Evolutionary conservation across 768 basidiomycete species (phyloP), one percentile per base, ranked within the genome.

Genomic region (Auricularia cornea): DNA sequence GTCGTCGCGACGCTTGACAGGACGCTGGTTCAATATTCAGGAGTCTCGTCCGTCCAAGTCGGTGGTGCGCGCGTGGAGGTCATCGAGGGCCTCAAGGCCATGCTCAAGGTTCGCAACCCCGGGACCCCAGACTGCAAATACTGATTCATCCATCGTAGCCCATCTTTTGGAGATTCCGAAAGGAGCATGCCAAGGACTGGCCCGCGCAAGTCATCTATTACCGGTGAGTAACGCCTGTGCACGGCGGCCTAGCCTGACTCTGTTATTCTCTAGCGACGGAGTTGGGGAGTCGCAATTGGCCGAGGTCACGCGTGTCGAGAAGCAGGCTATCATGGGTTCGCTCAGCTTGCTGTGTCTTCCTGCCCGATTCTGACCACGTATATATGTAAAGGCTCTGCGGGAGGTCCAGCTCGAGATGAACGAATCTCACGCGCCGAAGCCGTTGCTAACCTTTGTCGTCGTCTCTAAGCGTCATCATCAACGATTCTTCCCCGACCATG

Each of bases 381-480:
- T n/a, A n/a, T n/a, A n/a, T n/a, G n/a, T n/a, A n/a, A n/a, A n/a
- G 40, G 41, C 51, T 10, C 29, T 64, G 23, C 18, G 12, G 18
- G 20, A 20, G 29, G 23, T 18, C 16, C 33, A 31, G 3, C 14
- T 28, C 6, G 26, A 57, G 59, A 6, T 16, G 26, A 20, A 29
- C 16, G 28, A 57, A 20, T 8, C 16, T 6, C 26, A 57, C 5
- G 26, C 30, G 16, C 28, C 62, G 1, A 71, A 73, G 63, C 84
- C 85, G 0, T 73, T 70, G 1, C n/a, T 88, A 0, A 80, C 81
- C 0, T 86, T 81, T 66, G 79, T 88, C 16, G 77, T 86, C 20
- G 87, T 88, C 8, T 83, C 82, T 2, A 89, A 89, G 70, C 74
- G 86, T 59, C 87, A 84, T 59, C 84, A 83, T 44, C 71, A 81